Evolutionary conservation across 306 rosid genomes (phyloP), one percentile per base, ranked within the genome.

Genomic region (Urtica urens): DNA sequence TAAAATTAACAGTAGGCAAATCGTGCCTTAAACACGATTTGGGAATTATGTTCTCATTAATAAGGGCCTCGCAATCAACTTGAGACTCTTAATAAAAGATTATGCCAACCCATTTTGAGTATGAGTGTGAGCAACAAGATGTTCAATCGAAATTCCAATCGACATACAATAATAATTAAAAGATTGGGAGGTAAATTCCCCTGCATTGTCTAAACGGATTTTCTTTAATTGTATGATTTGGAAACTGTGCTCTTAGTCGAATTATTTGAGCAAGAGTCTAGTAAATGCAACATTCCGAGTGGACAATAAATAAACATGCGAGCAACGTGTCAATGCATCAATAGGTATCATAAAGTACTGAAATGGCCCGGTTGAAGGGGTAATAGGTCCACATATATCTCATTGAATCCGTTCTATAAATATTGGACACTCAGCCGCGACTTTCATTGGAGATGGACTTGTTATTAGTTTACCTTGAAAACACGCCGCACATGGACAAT

Each of bases 101-200:
- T 7, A 31, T 31, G n/a, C n/a, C 1, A 31, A 31, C 7, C 13
- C 1, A 31, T 7, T 13, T 7, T 7, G 37, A 31, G 38, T 38
- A 38, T 53, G 37, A 13, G 18, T 22, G 39, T 53, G 59, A 39
- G 22, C 25, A 14, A 31, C 24, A 5, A 6, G 53, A 19, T 57
- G 35, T 8, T 57, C 38, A 44, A 57, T 10, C 14, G 7, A 16
- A 20, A 57, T 28, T 5, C 42, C 44, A 12, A 42, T 7, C 1
- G 31, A 29, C 56, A 33, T 31, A 28, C 56, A 51, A 2, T 51
- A 33, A 33, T 51, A 18, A 51, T 37, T 9, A 37, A 53, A 53
- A 0, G 43, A 5, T 37, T 37, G 58, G 7, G 58, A 53, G 2
- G 58, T 37, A 24, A 53, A 53, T 21, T 53, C 58, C 2, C 29